Evolutionary conservation across 768 basidiomycete species (phyloP).

Genomic region (Xanthoconium stramineum): DNA sequence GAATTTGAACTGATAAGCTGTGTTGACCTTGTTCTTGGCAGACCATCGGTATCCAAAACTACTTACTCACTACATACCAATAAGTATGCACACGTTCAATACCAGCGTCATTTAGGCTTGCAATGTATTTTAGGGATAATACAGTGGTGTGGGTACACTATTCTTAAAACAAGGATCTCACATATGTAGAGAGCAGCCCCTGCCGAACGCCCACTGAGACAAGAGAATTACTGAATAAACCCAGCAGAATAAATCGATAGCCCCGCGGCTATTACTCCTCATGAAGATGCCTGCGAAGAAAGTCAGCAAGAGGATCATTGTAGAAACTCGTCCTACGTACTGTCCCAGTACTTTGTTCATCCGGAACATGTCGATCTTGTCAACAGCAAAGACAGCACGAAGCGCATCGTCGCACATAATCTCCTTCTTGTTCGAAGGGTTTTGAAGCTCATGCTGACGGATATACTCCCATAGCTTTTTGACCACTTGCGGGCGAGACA

Average conservation of each 20-base stretch:
- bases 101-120: slow-evolving; percentile 1
- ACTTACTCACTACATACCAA: neutral
- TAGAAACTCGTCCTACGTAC: slow-evolving; percentile 37
- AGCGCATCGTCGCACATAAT: slow-evolving; percentile 79
- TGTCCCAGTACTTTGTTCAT: slow-evolving; percentile 91
- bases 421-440: slow-evolving; percentile 77
- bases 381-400: slow-evolving; percentile 71
- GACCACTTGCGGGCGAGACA: slow-evolving; percentile 88
- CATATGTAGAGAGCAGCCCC: neutral
- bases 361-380: slow-evolving; percentile 88
- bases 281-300: slow-evolving; percentile 29
- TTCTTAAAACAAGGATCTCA: slow-evolving; percentile 3
- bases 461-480: slow-evolving; percentile 91
- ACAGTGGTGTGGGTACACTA: slow-evolving; percentile 9
- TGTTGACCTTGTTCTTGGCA: neutral
- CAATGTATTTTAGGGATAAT: slow-evolving; percentile 8
- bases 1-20: slow-evolving; percentile 52
- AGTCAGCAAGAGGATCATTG: neutral
- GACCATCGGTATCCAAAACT: neutral
- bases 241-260: slow-evolving; percentile 7
- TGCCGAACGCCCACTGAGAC: neutral
- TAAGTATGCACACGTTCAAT: neutral
- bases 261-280: slow-evolving; percentile 15
- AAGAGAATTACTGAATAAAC: neutral
- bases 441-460: slow-evolving; percentile 76